These are phyloP conservation scores for Lactifluus rugatus DNA, from an alignment of 768 basidiomycete species.

Conservation along the genomic window DNA sequence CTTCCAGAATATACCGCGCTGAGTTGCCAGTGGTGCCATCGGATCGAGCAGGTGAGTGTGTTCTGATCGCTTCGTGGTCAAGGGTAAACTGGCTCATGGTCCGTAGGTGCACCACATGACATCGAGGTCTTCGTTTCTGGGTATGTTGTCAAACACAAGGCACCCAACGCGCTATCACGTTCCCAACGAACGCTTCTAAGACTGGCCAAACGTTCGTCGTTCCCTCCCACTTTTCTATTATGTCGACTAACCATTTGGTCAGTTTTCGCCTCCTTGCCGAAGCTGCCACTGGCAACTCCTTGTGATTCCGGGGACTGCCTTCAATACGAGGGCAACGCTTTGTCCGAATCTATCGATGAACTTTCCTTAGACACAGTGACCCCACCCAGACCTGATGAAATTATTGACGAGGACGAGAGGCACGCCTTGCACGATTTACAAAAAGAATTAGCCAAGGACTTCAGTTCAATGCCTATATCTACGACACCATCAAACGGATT, in stretches of 20 bases:
- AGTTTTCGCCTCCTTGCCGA: constrained; percentile 19
- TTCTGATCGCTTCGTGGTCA: constrained; percentile 13
- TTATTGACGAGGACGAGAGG: constrained; percentile 48
- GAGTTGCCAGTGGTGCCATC: constrained; percentile 6
- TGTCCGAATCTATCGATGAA: constrained; percentile 37
- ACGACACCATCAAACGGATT: background rate
- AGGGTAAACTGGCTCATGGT: background rate
- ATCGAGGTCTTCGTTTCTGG: constrained; percentile 71
- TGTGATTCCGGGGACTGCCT: constrained; percentile 22
- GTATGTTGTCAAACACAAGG: constrained; percentile 53
- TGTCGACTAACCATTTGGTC: background rate
- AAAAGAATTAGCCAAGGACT: constrained; percentile 5
- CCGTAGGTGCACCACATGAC: constrained; percentile 48
- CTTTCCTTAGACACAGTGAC: constrained; percentile 37
- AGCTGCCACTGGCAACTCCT: constrained; percentile 24
- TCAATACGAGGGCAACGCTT: constrained; percentile 20
- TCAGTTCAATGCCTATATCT: constrained; percentile 12
- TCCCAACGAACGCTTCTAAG: constrained; percentile 69
- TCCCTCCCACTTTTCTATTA: background rate
- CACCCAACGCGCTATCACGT: constrained; percentile 53
- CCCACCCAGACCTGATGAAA: constrained; percentile 50
- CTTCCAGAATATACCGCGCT: constrained; percentile 40
- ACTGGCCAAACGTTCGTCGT: constrained; percentile 58
- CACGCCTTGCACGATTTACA: constrained; percentile 32
- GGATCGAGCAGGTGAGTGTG: constrained; percentile 23